phyloP scores from a whole-genome alignment of 75 land plant genomes.

The Selaginella tamariscina region DNA sequence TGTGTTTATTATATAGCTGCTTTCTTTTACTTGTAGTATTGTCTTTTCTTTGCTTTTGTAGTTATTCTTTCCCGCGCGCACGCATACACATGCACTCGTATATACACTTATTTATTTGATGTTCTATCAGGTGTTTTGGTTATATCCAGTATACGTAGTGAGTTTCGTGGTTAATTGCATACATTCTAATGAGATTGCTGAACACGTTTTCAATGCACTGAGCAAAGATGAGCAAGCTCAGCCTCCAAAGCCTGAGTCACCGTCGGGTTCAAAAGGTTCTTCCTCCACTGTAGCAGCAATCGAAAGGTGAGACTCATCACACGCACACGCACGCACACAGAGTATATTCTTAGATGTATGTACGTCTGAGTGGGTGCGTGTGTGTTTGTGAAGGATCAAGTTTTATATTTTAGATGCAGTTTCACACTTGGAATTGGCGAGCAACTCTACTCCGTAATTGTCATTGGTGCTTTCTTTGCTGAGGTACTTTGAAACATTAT shows the following conservation, averaged over 20 bases:
- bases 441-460: slow-evolving; percentile 51
- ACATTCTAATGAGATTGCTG: slow-evolving; percentile 88
- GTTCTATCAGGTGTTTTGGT: slow-evolving; percentile 61
- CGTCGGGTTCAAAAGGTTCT: background rate
- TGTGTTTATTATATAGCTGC: background rate
- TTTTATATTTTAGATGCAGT: slow-evolving; percentile 24
- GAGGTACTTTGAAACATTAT: slow-evolving; percentile 39
- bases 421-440: slow-evolving; percentile 57
- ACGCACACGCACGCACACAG: slow-evolving; percentile 16
- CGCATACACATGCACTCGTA: background rate
- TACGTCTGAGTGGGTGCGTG: background rate
- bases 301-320: slow-evolving; percentile 1
- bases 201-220: slow-evolving; percentile 45
- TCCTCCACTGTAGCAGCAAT: slow-evolving; percentile 7
- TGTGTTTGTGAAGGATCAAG: slow-evolving; percentile 14
- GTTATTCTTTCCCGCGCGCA: background rate
- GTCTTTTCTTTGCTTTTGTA: background rate
- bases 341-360: background rate
- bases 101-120: background rate
- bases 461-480: slow-evolving; percentile 51
- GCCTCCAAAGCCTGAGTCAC: background rate
- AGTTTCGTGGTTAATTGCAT: slow-evolving; percentile 64
- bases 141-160: slow-evolving; percentile 72
- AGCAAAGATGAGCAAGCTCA: slow-evolving; percentile 2
- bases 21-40: background rate